Percentiles rank a stretch among this genome's conserved stretches.
Evolutionary conservation across 2,329 filamentous ascomycete species (phyloP).

Genomic region (Talaromyces islandicus): DNA sequence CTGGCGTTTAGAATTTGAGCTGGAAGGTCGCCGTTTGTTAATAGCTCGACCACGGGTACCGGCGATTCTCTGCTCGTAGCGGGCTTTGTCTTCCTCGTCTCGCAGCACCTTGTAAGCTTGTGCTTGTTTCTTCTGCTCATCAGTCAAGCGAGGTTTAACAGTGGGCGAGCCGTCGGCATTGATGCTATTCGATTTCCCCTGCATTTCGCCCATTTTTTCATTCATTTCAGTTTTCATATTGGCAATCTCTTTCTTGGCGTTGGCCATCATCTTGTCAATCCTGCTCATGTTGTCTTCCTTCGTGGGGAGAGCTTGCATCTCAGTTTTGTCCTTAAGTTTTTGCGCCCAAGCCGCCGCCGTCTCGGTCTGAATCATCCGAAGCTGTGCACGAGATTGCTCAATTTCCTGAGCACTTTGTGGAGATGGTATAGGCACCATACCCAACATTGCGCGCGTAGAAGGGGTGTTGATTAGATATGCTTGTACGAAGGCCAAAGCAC

Average conservation of each 20-base stretch:
- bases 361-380: conserved; percentile 2
- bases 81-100: conserved; percentile 4
- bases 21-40: background rate
- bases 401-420: conserved; percentile 12
- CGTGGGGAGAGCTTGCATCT: conserved; percentile 4
- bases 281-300: conserved; percentile 15
- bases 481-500: conserved; percentile 38
- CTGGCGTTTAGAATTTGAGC: background rate
- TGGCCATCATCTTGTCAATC: conserved; percentile 32
- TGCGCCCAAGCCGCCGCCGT: conserved; percentile 6
- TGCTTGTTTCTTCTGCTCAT: conserved; percentile 3
- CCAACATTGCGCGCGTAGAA: conserved; percentile 22
- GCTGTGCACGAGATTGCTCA: background rate
- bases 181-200: conserved; percentile 17
- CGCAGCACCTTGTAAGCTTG: conserved; percentile 3
- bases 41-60: background rate
- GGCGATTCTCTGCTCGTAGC: background rate
- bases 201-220: conserved; percentile 18
- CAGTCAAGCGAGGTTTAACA: conserved; percentile 6
- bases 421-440: conserved; percentile 16
- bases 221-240: conserved; percentile 19
- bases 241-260: conserved; percentile 20
- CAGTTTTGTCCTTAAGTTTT: conserved; percentile 5
- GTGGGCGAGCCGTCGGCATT: conserved; percentile 15
- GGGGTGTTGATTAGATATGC: conserved; percentile 37